Conservation (phyloP, 441 rosid genomes). For the Populus hybrid region DNA sequence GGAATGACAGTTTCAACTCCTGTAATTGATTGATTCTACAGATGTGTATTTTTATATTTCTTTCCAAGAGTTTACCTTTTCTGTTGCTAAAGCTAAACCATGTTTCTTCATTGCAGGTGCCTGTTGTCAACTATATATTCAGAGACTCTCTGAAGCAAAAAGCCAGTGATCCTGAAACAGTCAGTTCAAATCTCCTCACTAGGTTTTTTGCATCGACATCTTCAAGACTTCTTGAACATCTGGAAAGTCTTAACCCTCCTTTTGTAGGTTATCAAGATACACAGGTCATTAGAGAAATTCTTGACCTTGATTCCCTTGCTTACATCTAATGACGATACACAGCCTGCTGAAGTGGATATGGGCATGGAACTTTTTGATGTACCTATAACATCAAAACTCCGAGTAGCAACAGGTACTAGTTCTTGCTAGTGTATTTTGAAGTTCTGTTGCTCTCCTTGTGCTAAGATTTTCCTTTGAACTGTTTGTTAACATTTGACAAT, state of each 20-base stretch:
- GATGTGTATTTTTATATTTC: slow-evolving; percentile 1
- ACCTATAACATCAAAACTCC: slow-evolving; percentile 47
- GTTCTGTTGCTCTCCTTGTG: neutral
- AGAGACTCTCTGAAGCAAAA: slow-evolving; percentile 82
- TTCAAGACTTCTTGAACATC: neutral
- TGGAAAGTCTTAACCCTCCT: slow-evolving; percentile 8
- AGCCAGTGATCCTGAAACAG: slow-evolving; percentile 75
- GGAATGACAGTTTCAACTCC: neutral
- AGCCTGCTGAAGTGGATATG: slow-evolving; percentile 45
- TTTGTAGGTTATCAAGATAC: slow-evolving; percentile 66
- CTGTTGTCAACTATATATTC: slow-evolving; percentile 67
- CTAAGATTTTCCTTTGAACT: neutral
- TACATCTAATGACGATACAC: slow-evolving; percentile 37
- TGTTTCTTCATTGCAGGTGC: slow-evolving; percentile 44
- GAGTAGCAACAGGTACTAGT: slow-evolving; percentile 64
- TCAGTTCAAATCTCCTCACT: slow-evolving; percentile 29
- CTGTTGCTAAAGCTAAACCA: slow-evolving; percentile 12
- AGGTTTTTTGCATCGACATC: slow-evolving; percentile 3
- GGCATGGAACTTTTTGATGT: slow-evolving; percentile 47
- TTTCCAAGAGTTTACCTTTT: neutral
- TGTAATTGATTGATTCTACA: too few species aligned
- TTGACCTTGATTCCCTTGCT: slow-evolving; percentile 55
- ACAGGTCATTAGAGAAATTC: slow-evolving; percentile 54
- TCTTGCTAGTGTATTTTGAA: slow-evolving; percentile 1
- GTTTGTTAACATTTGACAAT: neutral